A percentile compares a stretch with the other conserved stretches of the same genome.
Evolutionary conservation across 1,284 basidiomycete species (phyloP).

Genomic region (Ganoderma boninense): DNA sequence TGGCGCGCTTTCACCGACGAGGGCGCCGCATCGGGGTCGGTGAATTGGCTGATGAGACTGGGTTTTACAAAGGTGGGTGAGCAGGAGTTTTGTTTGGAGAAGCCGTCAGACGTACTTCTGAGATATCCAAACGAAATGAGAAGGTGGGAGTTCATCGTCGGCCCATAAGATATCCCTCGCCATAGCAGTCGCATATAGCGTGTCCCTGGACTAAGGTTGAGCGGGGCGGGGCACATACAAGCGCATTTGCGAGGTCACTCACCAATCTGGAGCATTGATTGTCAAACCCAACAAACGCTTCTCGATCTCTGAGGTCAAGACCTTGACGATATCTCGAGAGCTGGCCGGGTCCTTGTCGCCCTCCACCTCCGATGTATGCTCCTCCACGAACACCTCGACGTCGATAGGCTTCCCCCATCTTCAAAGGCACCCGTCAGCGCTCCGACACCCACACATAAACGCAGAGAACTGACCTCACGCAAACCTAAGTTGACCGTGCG

Average conservation of each 20-base stretch:
- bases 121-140: conserved; percentile 79
- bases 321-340: conserved; percentile 80
- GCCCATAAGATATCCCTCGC: conserved; percentile 90
- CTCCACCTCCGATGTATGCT: conserved; percentile 66
- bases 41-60: conserved; percentile 82
- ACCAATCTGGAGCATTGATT: conserved; percentile 95
- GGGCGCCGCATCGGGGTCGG: conserved; percentile 61
- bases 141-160: conserved; percentile 72
- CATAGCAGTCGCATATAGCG: conserved; percentile 82
- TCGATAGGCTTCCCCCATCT: conserved; percentile 86
- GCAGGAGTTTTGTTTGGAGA: too few relatives aligned
- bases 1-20: conserved; percentile 53
- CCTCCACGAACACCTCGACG: conserved; percentile 75
- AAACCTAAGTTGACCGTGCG: conserved; percentile 16
- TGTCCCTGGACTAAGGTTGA: conserved; percentile 68
- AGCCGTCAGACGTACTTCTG: conserved; percentile 70
- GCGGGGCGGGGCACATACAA: background rate
- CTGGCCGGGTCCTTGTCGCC: conserved; percentile 57
- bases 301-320: conserved; percentile 79
- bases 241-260: conserved; percentile 34
- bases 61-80: background rate
- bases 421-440: conserved; percentile 1
- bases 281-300: conserved; percentile 75
- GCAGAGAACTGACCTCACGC: conserved; percentile 22
- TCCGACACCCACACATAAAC: conserved; percentile 2